Evolutionary conservation across 768 basidiomycete species (phyloP).

Genomic region (Boletus vinaceobasis): DNA sequence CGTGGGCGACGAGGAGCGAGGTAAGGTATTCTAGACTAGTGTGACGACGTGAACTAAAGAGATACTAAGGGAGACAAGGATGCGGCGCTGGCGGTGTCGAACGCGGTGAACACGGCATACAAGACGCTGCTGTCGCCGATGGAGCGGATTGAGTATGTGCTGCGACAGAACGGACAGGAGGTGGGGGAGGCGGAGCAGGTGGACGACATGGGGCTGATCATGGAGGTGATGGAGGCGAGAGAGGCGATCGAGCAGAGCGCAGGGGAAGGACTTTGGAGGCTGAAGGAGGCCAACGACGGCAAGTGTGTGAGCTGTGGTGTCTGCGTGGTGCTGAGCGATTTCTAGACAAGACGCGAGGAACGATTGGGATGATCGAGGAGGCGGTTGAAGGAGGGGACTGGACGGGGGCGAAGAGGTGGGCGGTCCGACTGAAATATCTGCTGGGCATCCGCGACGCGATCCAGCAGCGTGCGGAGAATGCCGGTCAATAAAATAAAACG

Average conservation of each 20-base stretch:
- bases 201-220: slow-evolving; percentile 67
- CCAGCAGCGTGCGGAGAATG: slow-evolving; percentile 19
- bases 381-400: slow-evolving; percentile 55
- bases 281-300: slow-evolving; percentile 59
- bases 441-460: slow-evolving; percentile 50
- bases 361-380: slow-evolving; percentile 44
- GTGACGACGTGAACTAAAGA: slow-evolving; percentile 5
- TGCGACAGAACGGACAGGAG: slow-evolving; percentile 55
- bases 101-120: slow-evolving; percentile 81
- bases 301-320: slow-evolving; percentile 18
- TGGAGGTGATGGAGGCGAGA: slow-evolving; percentile 73
- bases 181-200: slow-evolving; percentile 68
- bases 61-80: slow-evolving; percentile 21
- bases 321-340: neutral
- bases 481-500: neutral
- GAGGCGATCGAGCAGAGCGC: slow-evolving; percentile 64
- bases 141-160: slow-evolving; percentile 76
- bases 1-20: slow-evolving; percentile 66
- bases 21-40: slow-evolving; percentile 36
- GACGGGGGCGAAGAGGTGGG: slow-evolving; percentile 50
- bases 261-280: slow-evolving; percentile 48
- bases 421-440: slow-evolving; percentile 74
- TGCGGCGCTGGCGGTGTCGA: slow-evolving; percentile 45
- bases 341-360: slow-evolving; percentile 51
- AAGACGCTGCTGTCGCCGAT: slow-evolving; percentile 70